Evolutionary conservation across 192 early-diverging fungal species (phyloP).

Genomic region (Anaeromyces robustus): DNA sequence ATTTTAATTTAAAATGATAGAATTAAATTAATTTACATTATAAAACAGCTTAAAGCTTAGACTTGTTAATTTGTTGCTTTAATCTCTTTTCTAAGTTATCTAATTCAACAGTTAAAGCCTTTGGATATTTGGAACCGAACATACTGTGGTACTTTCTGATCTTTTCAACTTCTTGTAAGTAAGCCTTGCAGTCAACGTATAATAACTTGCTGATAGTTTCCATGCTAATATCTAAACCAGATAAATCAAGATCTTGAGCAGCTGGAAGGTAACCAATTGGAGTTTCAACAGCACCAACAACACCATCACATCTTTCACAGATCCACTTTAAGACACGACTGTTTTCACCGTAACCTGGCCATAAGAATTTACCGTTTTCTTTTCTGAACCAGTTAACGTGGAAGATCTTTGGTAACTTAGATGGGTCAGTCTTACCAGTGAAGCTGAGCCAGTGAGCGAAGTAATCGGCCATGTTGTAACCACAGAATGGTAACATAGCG

Average conservation of each 20-base stretch:
- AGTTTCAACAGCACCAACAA: conserved; percentile 4
- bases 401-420: conserved; percentile 9
- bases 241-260: conserved; percentile 5
- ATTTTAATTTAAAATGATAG: no score
- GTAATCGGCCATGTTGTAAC: conserved; percentile 14
- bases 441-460: conserved; percentile 7
- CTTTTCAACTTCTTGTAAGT: not conserved
- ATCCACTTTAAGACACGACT: conserved; percentile 9
- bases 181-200: not conserved
- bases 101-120: not conserved
- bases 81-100: not conserved
- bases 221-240: not conserved
- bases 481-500: conserved; percentile 12
- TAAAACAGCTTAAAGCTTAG: not conserved
- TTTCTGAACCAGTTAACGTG: conserved; percentile 10
- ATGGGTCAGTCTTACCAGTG: conserved; percentile 2
- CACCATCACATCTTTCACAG: conserved; percentile 2
- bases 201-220: not conserved
- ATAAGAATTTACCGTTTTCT: conserved; percentile 5
- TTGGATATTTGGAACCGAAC: not conserved
- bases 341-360: conserved; percentile 13
- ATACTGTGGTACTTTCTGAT: not conserved
- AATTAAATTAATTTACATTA: not conserved
- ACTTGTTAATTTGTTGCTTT: not conserved
- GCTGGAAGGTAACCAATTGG: conserved; percentile 8